Base-by-base conservation (phyloP, 495 filamentous ascomycete species). In the Parathielavia appendiculata region DNA sequence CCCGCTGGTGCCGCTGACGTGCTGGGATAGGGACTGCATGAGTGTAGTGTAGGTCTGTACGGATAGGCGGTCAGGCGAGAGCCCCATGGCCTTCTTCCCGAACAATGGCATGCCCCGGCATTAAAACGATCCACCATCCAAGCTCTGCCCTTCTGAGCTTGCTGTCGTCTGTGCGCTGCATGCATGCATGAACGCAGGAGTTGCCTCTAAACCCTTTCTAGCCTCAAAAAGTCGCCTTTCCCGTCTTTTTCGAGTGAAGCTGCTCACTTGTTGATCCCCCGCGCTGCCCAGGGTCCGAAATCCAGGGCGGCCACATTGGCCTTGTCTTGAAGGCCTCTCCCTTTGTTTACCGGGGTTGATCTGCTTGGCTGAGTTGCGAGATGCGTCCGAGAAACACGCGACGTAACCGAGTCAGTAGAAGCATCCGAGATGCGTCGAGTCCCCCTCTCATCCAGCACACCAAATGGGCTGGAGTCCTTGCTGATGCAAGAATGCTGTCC, bases 141-240 rank as follows among this genome's bases (percentile, higher is more conserved):
- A 63, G 6, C 58, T 52, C 52, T 61, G 60, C 58, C 59, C 54
- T 60, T 67, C 58, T 58, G 59, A 57, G 47, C 41, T 55, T 64
- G 16, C 43, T 60, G 58, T 54, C 52, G 64, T 65, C 64, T 67
- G 65, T 66, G 63, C 65, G 57, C 52, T 59, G 65, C 65, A 63
- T 66, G 60, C 62, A 46, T 65, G 67, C 65, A 67, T 67, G n/a
- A 63, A 68, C 60, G 56, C 60, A 56, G 65, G 58, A 64, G 59
- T 50, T 46, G 61, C 49, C 55, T 62, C 61, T 59, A 57, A 54
- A 34, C 66, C 45, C 50, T 53, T 63, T 63, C 47, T 20, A 60
- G 62, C 53, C 51, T 51, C 36, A 47, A 38, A 19, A 44, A 39
- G 41, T 61, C 46, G 19, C 52, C 58, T 43, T 57, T 56, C 52